Evolutionary conservation across 805 yeast genomes (phyloP).

Genomic region (Metschnikowia kofuensis): DNA sequence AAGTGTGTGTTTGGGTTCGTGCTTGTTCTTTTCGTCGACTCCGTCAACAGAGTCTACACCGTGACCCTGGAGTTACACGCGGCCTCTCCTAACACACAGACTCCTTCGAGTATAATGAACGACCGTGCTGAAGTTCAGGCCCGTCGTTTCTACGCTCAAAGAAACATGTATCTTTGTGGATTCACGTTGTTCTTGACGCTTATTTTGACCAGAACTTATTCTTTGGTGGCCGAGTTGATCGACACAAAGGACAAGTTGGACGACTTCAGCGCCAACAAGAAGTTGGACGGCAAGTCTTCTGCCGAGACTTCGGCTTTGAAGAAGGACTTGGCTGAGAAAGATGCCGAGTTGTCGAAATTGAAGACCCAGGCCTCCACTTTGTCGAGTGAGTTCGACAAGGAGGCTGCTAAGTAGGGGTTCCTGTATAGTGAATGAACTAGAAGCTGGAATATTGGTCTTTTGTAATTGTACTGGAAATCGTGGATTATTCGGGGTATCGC

Average conservation of each 20-base stretch:
- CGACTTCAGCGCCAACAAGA: slow-evolving; percentile 25
- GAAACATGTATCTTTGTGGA: slow-evolving; percentile 95
- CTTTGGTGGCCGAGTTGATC: slow-evolving; percentile 71
- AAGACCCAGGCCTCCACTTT: slow-evolving; percentile 72
- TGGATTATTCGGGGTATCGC: no score
- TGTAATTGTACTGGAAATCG: no score
- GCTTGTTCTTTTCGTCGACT: slow-evolving; percentile 77
- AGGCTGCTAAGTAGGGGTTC: slow-evolving; percentile 12
- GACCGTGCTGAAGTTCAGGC: slow-evolving; percentile 86
- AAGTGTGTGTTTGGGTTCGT: slow-evolving; percentile 84
- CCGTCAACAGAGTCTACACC: slow-evolving; percentile 76
- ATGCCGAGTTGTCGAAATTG: slow-evolving; percentile 61
- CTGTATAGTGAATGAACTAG: not conserved
- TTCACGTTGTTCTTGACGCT: slow-evolving; percentile 88
- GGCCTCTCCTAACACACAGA: slow-evolving; percentile 18
- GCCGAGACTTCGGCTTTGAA: slow-evolving; percentile 47
- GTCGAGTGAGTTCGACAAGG: slow-evolving; percentile 57
- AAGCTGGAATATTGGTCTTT: not conserved
- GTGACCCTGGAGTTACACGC: slow-evolving; percentile 61
- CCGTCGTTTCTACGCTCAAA: slow-evolving; percentile 89
- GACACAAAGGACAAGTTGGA: slow-evolving; percentile 59
- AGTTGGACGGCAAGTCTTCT: slow-evolving; percentile 21
- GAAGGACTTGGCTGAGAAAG: slow-evolving; percentile 48
- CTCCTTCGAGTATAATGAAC: slow-evolving; percentile 26
- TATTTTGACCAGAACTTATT: slow-evolving; percentile 80